These are phyloP conservation scores for Leccinellum rugosiceps DNA, from an alignment of 768 basidiomycete genomes.

Conservation along the genomic window DNA sequence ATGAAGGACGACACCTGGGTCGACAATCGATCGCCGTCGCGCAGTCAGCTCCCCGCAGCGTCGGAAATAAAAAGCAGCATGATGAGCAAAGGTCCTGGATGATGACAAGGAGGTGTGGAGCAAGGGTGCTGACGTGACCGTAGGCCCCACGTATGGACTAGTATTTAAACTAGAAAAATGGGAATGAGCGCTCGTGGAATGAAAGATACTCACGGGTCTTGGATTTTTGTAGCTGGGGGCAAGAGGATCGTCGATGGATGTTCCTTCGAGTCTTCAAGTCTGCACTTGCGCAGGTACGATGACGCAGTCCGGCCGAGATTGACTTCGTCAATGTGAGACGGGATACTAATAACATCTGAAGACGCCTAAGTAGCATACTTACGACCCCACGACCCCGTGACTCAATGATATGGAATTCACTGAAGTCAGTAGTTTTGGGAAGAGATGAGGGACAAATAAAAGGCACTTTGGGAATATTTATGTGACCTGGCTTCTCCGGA, in stretches of 20 bases:
- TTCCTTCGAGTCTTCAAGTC: neutral
- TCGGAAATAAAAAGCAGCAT: conserved; percentile 19
- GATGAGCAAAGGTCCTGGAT: neutral
- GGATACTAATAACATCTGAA: conserved; percentile 6
- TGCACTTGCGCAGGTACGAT: neutral
- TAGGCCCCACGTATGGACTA: neutral
- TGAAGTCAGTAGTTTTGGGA: neutral
- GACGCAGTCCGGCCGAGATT: neutral
- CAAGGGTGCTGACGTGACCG: neutral
- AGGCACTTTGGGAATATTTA: neutral
- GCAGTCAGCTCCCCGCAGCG: conserved; percentile 1
- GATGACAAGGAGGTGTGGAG: neutral
- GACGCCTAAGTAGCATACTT: conserved; percentile 1
- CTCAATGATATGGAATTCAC: conserved; percentile 10
- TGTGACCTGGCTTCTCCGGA: neutral
- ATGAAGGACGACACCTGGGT: neutral
- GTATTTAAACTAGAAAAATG: too few relatives aligned
- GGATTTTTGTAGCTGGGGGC: neutral
- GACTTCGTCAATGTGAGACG: neutral
- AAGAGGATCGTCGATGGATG: neutral
- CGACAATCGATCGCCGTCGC: neutral
- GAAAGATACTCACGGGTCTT: too few relatives aligned
- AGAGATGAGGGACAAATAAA: neutral
- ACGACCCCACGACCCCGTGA: neutral
- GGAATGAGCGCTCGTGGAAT: neutral